Percentiles rank a stretch among this genome's conserved stretches.
Conservation (phyloP, 305 asterid species). For the Salvia sclarea region DNA sequence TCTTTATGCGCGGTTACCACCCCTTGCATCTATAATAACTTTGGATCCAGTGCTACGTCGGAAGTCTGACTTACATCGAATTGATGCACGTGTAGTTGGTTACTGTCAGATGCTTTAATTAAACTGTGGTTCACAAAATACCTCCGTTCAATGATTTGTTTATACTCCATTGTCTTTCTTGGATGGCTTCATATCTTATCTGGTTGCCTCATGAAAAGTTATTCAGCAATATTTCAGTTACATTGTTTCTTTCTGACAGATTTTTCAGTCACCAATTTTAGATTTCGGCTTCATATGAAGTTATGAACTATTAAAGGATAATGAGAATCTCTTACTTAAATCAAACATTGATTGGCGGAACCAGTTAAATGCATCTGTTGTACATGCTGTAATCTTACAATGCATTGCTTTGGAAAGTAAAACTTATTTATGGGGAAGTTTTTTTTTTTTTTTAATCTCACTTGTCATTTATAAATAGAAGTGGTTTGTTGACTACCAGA, state of each 20-base stretch:
- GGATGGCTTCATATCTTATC: slow-evolving; percentile 14
- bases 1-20: neutral
- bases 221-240: neutral
- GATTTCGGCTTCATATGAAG: neutral
- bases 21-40: neutral
- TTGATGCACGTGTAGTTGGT: neutral
- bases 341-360: neutral
- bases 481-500: neutral
- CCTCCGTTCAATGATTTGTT: neutral
- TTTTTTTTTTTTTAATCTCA: neutral
- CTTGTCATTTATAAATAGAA: neutral
- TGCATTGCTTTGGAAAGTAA: neutral
- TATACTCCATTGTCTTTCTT: slow-evolving; percentile 11
- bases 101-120: neutral
- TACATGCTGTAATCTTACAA: neutral
- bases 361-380: neutral
- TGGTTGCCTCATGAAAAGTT: neutral
- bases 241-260: too few species aligned
- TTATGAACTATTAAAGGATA: neutral
- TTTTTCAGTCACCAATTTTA: neutral
- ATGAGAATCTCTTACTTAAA: neutral
- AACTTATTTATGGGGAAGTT: neutral
- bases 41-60: neutral
- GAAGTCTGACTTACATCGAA: neutral
- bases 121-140: neutral